Evolutionary conservation across 2,329 filamentous ascomycete species (phyloP).

Genomic region (Diaporthe sp.): DNA sequence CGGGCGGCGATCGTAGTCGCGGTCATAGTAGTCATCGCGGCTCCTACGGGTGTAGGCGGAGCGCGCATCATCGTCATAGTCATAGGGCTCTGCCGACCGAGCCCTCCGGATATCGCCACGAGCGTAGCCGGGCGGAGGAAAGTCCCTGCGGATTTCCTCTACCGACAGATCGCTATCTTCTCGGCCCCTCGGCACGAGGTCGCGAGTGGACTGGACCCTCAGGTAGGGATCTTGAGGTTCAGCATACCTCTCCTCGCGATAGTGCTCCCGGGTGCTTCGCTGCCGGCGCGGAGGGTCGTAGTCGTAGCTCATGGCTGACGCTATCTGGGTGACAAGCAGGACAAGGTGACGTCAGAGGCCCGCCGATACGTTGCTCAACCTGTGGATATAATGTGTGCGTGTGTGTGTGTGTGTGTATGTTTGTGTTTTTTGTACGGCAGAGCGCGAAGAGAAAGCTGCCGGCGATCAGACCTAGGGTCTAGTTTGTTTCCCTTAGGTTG

Average conservation of each 20-base stretch:
- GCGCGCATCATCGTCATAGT: conserved; percentile 67
- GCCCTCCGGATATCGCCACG: conserved; percentile 68
- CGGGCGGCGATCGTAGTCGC: conserved; percentile 62
- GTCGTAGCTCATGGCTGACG: conserved; percentile 64
- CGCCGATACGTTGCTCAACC: conserved; percentile 14
- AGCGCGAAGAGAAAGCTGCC: neutral
- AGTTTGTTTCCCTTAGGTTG: neutral
- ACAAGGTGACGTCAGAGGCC: conserved; percentile 38
- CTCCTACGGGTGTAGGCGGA: conserved; percentile 52
- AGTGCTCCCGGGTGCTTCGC: conserved; percentile 58
- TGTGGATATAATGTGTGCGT: neutral
- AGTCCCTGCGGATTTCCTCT: conserved; percentile 88
- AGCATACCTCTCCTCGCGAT: conserved; percentile 69
- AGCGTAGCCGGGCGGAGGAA: conserved; percentile 77
- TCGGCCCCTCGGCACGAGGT: conserved; percentile 70
- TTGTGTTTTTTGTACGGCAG: neutral
- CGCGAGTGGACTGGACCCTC: conserved; percentile 60
- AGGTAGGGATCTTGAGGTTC: conserved; percentile 66
- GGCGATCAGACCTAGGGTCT: conserved; percentile 9
- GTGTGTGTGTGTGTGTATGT: neutral
- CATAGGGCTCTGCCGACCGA: conserved; percentile 74
- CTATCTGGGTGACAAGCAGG: conserved; percentile 31
- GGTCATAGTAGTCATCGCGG: conserved; percentile 54
- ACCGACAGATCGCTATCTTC: conserved; percentile 82
- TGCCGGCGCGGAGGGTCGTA: conserved; percentile 64